A percentile compares a stretch with the other conserved stretches of the same genome.
Evolutionary conservation across 768 basidiomycete species (phyloP).

Genomic region (Coprinopsis sp.): DNA sequence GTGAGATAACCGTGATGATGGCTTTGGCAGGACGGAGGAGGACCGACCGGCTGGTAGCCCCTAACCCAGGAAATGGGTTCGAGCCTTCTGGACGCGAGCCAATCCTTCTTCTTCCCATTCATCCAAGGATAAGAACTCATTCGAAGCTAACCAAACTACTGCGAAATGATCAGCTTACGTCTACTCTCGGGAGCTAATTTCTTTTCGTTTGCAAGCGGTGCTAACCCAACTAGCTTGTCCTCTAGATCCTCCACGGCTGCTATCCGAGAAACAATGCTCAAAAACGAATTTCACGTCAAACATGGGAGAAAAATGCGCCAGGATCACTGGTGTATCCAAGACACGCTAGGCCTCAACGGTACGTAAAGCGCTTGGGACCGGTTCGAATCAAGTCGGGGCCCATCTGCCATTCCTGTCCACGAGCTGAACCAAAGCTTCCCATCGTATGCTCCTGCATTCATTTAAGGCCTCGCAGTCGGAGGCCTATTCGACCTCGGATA

Average conservation of each 20-base stretch:
- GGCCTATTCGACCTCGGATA: slow-evolving; percentile 73
- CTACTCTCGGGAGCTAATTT: slow-evolving; percentile 73
- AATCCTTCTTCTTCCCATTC: background rate
- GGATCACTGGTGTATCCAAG: no score
- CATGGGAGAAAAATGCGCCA: slow-evolving; percentile 45
- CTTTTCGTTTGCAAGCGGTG: no score
- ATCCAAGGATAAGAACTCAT: slow-evolving; percentile 1
- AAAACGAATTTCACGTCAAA: slow-evolving; percentile 47
- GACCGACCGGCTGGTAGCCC: no score
- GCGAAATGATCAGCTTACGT: slow-evolving; percentile 62
- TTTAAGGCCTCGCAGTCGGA: slow-evolving; percentile 59
- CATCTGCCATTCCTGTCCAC: background rate
- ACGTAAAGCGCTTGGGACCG: slow-evolving; percentile 79
- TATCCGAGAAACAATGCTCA: slow-evolving; percentile 54
- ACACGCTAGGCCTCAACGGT: background rate
- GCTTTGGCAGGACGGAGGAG: no score
- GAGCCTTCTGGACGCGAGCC: slow-evolving; percentile 43
- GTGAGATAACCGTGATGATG: no score
- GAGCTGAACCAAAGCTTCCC: background rate
- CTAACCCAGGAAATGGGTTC: slow-evolving; percentile 48
- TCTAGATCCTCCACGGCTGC: slow-evolving; percentile 67
- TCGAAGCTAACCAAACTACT: slow-evolving; percentile 10
- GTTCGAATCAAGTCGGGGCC: slow-evolving; percentile 42
- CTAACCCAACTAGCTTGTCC: background rate
- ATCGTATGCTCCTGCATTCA: slow-evolving; percentile 59